A percentile compares a stretch with the other conserved stretches of the same genome.
phyloP scores from a whole-genome alignment of 352 stramenopile genomes.

The Phytophthora citricola region DNA sequence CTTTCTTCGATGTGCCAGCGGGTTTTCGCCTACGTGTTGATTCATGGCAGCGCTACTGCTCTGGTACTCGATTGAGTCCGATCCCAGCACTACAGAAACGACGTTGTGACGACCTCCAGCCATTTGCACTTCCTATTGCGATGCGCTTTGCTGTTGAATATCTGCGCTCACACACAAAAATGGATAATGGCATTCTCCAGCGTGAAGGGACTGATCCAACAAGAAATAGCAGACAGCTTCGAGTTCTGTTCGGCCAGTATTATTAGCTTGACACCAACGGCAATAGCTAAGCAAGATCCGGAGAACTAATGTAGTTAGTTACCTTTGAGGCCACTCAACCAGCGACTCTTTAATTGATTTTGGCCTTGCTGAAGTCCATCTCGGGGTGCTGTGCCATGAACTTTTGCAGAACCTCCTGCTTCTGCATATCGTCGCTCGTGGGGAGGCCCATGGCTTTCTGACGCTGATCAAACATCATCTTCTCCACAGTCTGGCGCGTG shows the following conservation, averaged over 20 bases:
- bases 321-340: background rate
- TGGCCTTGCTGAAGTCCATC: constrained; percentile 99
- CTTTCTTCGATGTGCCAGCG: constrained; percentile 12
- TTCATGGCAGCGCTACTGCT: constrained; percentile 60
- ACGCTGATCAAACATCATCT: constrained; percentile 99
- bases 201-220: background rate
- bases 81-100: constrained; percentile 70
- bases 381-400: constrained; percentile 99
- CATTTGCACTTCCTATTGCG: constrained; percentile 16
- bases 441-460: constrained; percentile 98
- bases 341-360: constrained; percentile 88
- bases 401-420: constrained; percentile 98
- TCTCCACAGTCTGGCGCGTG: constrained; percentile 99
- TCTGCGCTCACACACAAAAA: constrained; percentile 15
- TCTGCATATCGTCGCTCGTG: constrained; percentile 97
- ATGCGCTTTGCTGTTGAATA: background rate
- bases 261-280: constrained; percentile 23
- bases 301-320: background rate
- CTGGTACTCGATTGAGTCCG: constrained; percentile 61
- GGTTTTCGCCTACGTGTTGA: constrained; percentile 35
- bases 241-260: constrained; percentile 31
- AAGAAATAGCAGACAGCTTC: constrained; percentile 30
- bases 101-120: constrained; percentile 48
- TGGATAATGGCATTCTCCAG: constrained; percentile 8
- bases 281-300: constrained; percentile 3